Conservation (phyloP, 2,329 filamentous ascomycete species). For the Aureobasidium sp. region DNA sequence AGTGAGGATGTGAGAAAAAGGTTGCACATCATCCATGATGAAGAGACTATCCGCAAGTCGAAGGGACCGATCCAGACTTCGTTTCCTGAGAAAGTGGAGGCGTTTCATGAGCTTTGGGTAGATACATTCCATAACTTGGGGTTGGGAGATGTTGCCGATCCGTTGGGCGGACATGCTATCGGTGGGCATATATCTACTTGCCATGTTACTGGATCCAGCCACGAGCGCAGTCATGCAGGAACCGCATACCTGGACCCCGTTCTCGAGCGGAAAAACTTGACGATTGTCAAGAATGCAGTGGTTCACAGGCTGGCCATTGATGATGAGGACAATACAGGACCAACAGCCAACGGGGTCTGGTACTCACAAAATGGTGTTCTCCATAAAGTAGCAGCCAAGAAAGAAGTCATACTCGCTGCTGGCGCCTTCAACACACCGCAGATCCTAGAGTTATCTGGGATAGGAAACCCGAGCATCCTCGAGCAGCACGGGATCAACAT, state of each 20-base stretch:
- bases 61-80: slow-evolving; percentile 17
- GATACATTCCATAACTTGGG: slow-evolving; percentile 17
- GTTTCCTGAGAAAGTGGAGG: slow-evolving; percentile 13
- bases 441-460: slow-evolving; percentile 53
- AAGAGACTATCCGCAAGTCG: background rate
- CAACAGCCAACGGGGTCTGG: slow-evolving; percentile 10
- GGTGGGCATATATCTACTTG: slow-evolving; percentile 16
- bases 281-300: slow-evolving; percentile 16
- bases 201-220: background rate
- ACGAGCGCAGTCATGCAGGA: slow-evolving; percentile 21
- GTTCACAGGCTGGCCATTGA: slow-evolving; percentile 19
- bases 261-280: slow-evolving; percentile 17
- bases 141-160: slow-evolving; percentile 17
- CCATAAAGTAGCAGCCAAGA: slow-evolving; percentile 13
- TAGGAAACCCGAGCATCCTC: slow-evolving; percentile 40
- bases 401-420: slow-evolving; percentile 53
- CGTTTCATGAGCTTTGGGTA: slow-evolving; percentile 19
- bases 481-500: slow-evolving; percentile 33
- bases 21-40: slow-evolving; percentile 1
- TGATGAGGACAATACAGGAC: background rate
- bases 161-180: slow-evolving; percentile 18
- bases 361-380: background rate
- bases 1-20: slow-evolving; percentile 1
- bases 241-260: slow-evolving; percentile 21
- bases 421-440: slow-evolving; percentile 52